Conservation (phyloP, 495 filamentous ascomycete species). For the Penicillium robsamsonii region DNA sequence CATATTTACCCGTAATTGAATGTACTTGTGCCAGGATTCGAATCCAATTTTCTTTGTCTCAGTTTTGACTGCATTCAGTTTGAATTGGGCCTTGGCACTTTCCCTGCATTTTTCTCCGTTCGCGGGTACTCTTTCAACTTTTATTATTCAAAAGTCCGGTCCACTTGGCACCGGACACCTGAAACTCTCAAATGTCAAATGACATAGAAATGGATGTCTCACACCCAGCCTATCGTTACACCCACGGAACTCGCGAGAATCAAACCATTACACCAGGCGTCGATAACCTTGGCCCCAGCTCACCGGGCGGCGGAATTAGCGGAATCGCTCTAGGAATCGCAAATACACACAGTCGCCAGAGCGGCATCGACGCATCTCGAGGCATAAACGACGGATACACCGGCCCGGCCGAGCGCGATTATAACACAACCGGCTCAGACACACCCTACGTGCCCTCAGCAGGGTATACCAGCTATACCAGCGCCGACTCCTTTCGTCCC, state of each 20-base stretch:
- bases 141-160: constrained; percentile 1
- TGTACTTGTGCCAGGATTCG: background rate
- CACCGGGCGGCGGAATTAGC: constrained; percentile 73
- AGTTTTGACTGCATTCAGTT: constrained; percentile 12
- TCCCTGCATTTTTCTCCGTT: constrained; percentile 5
- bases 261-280: constrained; percentile 67
- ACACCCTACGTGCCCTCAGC: constrained; percentile 45
- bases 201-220: constrained; percentile 16
- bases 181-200: background rate
- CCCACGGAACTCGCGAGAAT: constrained; percentile 26
- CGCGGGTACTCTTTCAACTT: background rate
- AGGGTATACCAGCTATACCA: constrained; percentile 20
- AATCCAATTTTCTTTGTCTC: background rate
- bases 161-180: background rate
- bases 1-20: constrained; percentile 16
- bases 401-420: constrained; percentile 46
- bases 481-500: constrained; percentile 29
- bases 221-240: constrained; percentile 19
- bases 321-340: constrained; percentile 74
- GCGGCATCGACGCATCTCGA: constrained; percentile 67
- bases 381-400: constrained; percentile 39
- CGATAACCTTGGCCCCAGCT: constrained; percentile 70
- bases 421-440: constrained; percentile 42
- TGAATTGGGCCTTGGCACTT: constrained; percentile 1
- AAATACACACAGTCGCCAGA: constrained; percentile 67